A percentile compares a stretch with the other conserved stretches of the same genome.
phyloP scores from a whole-genome alignment of 352 stramenopile species.

The Phytopythium litorale region DNA sequence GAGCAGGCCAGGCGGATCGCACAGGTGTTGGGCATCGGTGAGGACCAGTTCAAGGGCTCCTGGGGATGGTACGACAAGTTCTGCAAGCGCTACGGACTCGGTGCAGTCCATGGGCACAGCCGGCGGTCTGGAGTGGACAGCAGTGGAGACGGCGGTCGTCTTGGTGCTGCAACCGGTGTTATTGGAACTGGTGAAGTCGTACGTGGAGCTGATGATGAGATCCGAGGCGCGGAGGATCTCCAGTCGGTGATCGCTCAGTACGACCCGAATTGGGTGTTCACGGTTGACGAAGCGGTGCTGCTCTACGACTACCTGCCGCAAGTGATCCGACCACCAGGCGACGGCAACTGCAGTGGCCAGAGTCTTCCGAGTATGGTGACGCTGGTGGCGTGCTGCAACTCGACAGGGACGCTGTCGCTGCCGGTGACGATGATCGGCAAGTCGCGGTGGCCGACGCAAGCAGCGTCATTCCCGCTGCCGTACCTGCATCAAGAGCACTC shows the following conservation, averaged over 20 bases:
- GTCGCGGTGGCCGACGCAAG: slow-evolving; percentile 6
- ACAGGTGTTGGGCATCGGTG: slow-evolving; percentile 12
- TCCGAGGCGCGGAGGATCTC: slow-evolving; percentile 7
- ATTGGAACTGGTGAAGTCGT: not conserved
- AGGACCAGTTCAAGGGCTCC: slow-evolving; percentile 25
- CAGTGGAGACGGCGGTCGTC: not conserved
- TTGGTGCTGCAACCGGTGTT: not conserved
- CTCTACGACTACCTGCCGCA: slow-evolving; percentile 22
- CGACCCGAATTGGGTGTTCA: slow-evolving; percentile 25
- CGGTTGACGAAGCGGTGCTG: slow-evolving; percentile 22
- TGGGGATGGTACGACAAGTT: slow-evolving; percentile 44
- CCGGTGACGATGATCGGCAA: slow-evolving; percentile 21
- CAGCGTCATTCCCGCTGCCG: slow-evolving; percentile 5
- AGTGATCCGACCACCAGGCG: not conserved
- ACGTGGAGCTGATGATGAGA: not conserved
- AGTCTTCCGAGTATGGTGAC: slow-evolving; percentile 9
- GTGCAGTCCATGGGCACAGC: not conserved
- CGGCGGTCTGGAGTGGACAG: not conserved
- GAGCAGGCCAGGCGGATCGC: slow-evolving; percentile 26
- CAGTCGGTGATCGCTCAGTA: slow-evolving; percentile 20
- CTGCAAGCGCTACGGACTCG: slow-evolving; percentile 22
- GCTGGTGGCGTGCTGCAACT: slow-evolving; percentile 24
- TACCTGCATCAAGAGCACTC: slow-evolving; percentile 22
- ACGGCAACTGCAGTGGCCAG: not conserved
- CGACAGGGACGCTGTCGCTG: slow-evolving; percentile 11